Evolutionary conservation across 306 rosid species (phyloP).

Genomic region (Argentina anserina): DNA sequence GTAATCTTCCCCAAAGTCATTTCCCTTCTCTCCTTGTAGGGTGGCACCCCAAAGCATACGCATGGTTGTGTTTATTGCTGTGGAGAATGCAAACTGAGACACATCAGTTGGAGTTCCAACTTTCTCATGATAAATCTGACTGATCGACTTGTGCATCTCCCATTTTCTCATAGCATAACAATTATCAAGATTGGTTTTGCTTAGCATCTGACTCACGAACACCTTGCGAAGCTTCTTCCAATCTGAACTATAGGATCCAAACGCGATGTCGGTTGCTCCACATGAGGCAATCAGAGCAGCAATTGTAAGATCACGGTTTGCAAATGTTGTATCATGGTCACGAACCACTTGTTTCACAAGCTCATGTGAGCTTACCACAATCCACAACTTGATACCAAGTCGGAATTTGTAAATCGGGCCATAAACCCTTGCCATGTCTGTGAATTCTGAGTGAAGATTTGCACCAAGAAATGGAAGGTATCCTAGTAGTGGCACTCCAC

Average conservation of each 20-base stretch:
- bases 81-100: slow-evolving; percentile 1
- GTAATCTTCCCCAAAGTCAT: not conserved
- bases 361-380: slow-evolving; percentile 18
- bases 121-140: slow-evolving; percentile 3
- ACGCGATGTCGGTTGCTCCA: slow-evolving; percentile 19
- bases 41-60: slow-evolving; percentile 24
- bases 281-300: not conserved
- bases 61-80: not conserved
- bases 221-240: slow-evolving; percentile 35
- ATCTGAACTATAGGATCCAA: slow-evolving; percentile 2
- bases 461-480: slow-evolving; percentile 27
- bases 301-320: slow-evolving; percentile 26
- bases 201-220: slow-evolving; percentile 21
- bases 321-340: slow-evolving; percentile 32
- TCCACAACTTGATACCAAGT: slow-evolving; percentile 24
- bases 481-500: slow-evolving; percentile 32
- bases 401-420: slow-evolving; percentile 33
- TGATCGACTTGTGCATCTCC: slow-evolving; percentile 23
- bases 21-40: not conserved
- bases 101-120: slow-evolving; percentile 8
- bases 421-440: no score
- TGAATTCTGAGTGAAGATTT: slow-evolving; percentile 22
- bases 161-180: slow-evolving; percentile 7
- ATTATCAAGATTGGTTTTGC: slow-evolving; percentile 6
- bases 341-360: slow-evolving; percentile 23